Evolutionary conservation across 257 asterid species (phyloP).

Genomic region (Fraxinus excelsior): DNA sequence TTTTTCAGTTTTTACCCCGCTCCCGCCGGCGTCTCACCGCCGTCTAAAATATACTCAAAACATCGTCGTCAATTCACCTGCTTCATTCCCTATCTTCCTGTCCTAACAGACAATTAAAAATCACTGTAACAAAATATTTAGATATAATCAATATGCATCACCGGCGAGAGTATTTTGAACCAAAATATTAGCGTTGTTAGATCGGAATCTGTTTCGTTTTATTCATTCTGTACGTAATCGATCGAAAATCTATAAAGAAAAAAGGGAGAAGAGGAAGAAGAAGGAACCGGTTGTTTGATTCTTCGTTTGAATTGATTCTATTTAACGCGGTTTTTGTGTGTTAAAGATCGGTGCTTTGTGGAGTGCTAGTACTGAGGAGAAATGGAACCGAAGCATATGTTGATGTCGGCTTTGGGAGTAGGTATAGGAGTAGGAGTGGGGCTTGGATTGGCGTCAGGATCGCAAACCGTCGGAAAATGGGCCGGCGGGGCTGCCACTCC

Average conservation of each 20-base stretch:
- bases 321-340: not conserved
- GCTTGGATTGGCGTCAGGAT: slow-evolving; percentile 73
- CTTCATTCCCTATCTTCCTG: not conserved
- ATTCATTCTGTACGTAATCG: not conserved
- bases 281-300: not conserved
- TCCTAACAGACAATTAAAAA: not conserved
- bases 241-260: not conserved
- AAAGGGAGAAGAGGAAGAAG: not conserved
- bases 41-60: slow-evolving; percentile 3
- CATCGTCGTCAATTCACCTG: slow-evolving; percentile 4
- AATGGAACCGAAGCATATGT: slow-evolving; percentile 71
- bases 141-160: not conserved
- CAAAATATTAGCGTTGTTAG: not conserved
- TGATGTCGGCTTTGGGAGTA: slow-evolving; percentile 76
- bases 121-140: not conserved
- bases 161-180: not conserved
- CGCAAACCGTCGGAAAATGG: slow-evolving; percentile 53
- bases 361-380: slow-evolving; percentile 22
- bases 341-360: not conserved
- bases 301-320: slow-evolving; percentile 10
- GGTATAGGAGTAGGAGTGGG: slow-evolving; percentile 85
- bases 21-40: slow-evolving; percentile 34
- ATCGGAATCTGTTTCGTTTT: not conserved
- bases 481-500: slow-evolving; percentile 34
- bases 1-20: slow-evolving; percentile 14